Base-by-base conservation (phyloP, 2,329 filamentous ascomycete species). In the Neofusicoccum kwambonambiense region DNA sequence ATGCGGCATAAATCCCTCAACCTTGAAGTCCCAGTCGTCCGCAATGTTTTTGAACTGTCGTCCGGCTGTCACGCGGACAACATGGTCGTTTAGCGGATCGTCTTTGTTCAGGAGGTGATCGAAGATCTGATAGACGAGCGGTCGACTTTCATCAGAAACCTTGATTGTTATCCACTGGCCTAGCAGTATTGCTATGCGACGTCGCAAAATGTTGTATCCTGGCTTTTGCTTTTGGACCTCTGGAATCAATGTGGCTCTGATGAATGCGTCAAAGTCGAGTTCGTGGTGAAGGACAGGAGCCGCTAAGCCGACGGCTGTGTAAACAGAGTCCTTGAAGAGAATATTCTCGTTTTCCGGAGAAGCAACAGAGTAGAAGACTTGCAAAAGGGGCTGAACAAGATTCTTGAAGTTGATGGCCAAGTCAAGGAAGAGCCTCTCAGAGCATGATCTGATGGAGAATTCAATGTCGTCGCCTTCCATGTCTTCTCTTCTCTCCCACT, bases 401-500 rank as follows among this genome's bases (percentile, higher is more conserved):
- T 89, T 82, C 78, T 95, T 97, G 83, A 92, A 96, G 79, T 96
- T 89, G 67, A 92, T 91, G 66, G 97, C 87, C 17, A 99, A 86
- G 71, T 97, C 93, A 69, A 97, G 84, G 77, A 98, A 97, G 13
- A 99, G 83, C 77, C 93, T 96, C 77, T 99, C 95, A 0, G 95
- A 90, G 74, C 94, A 98, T 2, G 93, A 92, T 37, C 94, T 88
- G 62, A 98, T 89, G 65, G 94, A 91, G 81, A 93, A 97, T 72
- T 98, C 93, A 85, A 91, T 98, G 66, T 77, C 76, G 70, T 92
- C 91, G 41, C 90, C 89, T 66, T 91, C 87, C 66, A 89, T 90
- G 72, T 96, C 92, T 80, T 97, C 93, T 71, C 90, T 88, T 68
- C 91, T 89, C 76, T 97, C 94, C 93, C 95, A 99, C 62, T 96